These are phyloP conservation scores for Plasmodium inui DNA, from an alignment of 169 alveolate genomes.

Conservation along the genomic window DNA sequence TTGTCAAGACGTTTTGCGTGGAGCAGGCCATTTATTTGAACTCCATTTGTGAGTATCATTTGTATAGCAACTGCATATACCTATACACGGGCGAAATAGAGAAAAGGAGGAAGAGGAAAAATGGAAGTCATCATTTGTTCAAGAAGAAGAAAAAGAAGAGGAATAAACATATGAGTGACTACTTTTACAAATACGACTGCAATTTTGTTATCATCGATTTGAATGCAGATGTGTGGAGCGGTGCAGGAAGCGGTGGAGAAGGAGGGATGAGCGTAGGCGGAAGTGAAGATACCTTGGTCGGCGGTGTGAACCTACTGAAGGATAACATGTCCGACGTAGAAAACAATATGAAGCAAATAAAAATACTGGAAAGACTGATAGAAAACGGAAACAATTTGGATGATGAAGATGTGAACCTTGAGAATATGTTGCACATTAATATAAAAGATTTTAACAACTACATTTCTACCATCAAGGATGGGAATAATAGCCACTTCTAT, in stretches of 20 bases:
- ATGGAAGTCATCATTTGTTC: constrained; percentile 32
- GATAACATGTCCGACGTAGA: constrained; percentile 58
- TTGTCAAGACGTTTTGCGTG: constrained; percentile 37
- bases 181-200: constrained; percentile 64
- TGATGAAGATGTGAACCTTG: constrained; percentile 47
- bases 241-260: background rate
- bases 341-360: constrained; percentile 61
- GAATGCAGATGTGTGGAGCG: constrained; percentile 16
- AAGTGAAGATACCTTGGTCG: background rate
- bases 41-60: constrained; percentile 66
- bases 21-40: constrained; percentile 39
- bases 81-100: constrained; percentile 68
- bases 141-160: constrained; percentile 35
- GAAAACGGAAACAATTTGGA: constrained; percentile 51
- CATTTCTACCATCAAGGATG: constrained; percentile 59
- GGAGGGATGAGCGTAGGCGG: background rate
- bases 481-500: constrained; percentile 9
- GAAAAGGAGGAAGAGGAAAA: constrained; percentile 19
- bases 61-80: constrained; percentile 66
- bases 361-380: constrained; percentile 44
- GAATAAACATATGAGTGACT: constrained; percentile 42
- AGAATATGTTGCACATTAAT: constrained; percentile 43
- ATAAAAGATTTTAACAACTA: constrained; percentile 68
- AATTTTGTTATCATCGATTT: constrained; percentile 69
- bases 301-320: constrained; percentile 10